Conservation (phyloP, 768 basidiomycete genomes). For the Phanerochaete carnosa region DNA sequence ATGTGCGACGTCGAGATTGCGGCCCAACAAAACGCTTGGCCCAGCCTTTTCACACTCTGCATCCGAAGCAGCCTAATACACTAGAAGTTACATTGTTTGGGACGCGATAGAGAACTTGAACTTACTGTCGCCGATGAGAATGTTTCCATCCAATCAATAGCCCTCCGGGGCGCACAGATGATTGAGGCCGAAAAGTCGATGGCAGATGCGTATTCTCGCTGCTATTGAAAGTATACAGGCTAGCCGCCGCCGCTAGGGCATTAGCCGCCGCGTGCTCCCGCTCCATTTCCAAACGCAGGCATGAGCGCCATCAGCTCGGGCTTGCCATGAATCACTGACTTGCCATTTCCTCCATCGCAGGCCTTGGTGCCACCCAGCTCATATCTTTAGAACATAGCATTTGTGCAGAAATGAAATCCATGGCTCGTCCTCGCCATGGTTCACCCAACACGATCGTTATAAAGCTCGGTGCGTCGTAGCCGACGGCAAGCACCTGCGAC, state of each 20-base stretch:
- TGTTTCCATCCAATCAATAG: too few species aligned
- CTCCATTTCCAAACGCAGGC: neutral
- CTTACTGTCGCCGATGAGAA: too few species aligned
- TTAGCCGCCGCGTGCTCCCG: conserved; percentile 3
- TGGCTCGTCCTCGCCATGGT: conserved; percentile 23
- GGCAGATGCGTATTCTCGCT: too few species aligned
- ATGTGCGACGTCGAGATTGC: too few species aligned
- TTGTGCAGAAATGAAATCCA: neutral
- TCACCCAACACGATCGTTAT: conserved; percentile 29
- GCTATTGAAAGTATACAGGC: neutral
- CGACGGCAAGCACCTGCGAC: neutral
- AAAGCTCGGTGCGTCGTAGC: conserved; percentile 28
- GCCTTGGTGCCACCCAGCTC: neutral
- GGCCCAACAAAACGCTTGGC: too few species aligned
- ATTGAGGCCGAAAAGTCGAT: neutral
- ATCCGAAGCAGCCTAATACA: too few species aligned
- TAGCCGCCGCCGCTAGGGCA: neutral
- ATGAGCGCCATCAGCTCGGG: neutral
- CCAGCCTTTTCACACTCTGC: too few species aligned
- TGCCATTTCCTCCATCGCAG: neutral
- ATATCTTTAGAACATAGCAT: neutral
- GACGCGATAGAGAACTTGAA: too few species aligned
- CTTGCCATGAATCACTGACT: conserved; percentile 3
- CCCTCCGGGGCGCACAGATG: too few species aligned
- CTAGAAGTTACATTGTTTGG: too few species aligned